Conservation (phyloP, 2,329 filamentous ascomycete genomes). For the Hymenoscyphus fraxineus region DNA sequence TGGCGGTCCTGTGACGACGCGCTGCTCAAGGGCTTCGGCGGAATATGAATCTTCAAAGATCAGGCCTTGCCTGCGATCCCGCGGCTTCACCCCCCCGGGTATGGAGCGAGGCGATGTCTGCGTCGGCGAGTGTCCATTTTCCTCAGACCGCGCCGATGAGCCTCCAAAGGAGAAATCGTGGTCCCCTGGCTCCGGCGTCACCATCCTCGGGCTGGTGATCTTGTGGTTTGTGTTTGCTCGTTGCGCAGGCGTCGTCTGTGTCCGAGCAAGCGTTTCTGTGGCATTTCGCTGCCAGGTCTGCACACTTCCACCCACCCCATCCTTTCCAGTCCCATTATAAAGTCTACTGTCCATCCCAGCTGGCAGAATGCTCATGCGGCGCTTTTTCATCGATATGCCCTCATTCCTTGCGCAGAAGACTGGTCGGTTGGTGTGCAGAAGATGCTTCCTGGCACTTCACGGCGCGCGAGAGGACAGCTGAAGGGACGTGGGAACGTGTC, state of each 20-base stretch:
- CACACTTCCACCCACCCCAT: conserved; percentile 19
- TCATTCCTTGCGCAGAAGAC: conserved; percentile 22
- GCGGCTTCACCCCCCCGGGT: conserved; percentile 40
- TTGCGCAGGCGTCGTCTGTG: conserved; percentile 14
- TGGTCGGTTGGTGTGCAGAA: conserved; percentile 5
- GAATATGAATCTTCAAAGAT: conserved; percentile 59
- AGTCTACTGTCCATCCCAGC: conserved; percentile 45
- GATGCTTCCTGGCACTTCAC: neutral
- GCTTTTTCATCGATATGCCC: conserved; percentile 26
- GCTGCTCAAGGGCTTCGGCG: conserved; percentile 29
- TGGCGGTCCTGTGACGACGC: conserved; percentile 19
- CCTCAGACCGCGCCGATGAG: conserved; percentile 17
- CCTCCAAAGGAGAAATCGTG: conserved; percentile 23
- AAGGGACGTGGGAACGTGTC: neutral
- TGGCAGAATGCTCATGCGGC: conserved; percentile 41
- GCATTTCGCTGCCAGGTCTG: conserved; percentile 32
- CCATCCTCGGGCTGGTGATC: conserved; percentile 53
- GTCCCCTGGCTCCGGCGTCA: conserved; percentile 57
- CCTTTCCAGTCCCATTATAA: conserved; percentile 36
- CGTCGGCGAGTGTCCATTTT: conserved; percentile 34
- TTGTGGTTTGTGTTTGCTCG: conserved; percentile 18
- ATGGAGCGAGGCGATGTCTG: conserved; percentile 48
- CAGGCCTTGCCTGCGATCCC: conserved; percentile 50
- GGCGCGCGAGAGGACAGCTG: neutral
- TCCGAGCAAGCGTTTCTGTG: conserved; percentile 28